Evolutionary conservation across 305 asterid genomes (phyloP), one percentile per base, ranked within the genome.

Genomic region (Solanum hybrid): DNA sequence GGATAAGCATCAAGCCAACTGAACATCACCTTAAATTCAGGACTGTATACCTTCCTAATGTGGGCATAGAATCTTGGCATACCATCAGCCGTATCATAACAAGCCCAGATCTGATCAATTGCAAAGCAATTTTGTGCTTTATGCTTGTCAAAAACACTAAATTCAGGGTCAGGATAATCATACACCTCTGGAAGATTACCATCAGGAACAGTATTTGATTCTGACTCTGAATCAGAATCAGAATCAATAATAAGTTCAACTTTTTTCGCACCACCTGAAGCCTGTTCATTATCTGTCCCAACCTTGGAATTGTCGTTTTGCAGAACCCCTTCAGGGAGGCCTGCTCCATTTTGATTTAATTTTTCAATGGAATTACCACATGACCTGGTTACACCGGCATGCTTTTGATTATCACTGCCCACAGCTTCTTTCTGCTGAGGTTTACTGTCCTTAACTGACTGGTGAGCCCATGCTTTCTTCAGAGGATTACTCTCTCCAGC

Each of bases 61-160:
- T 87, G 94, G 5, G 98, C 99, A 83, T 97, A 95, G 89, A 89
- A 97, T 91, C 99, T 95, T 74, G 98, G 99, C 99, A 97, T 94
- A 88, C 95, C 92, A 91, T 97, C 98, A 39, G 85, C 69, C 75
- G 92, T 64, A 87, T 95, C 98, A 89, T 95, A 97, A 75, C 94
- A 94, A 86, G 98, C 97, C 99, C 99, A 97, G 92, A 94, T 91
- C 88, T 96, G 98, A 91, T 80, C 92, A 76, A 87, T 93, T 51
- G 86, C 91, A 90, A 96, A 96, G 51, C 90, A 74, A 74, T 89
- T 89, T 76, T 92, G 92, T 37, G 90, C 95, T 74, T 93, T 94
- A 69, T 57, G 88, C 88, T 91, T 93, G 11, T 94, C 97, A 73
- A 97, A 97, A 91, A 94, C 94, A 90, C 87, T 88, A 90, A 97